These are phyloP conservation scores for Xylaria sp. DNA, from an alignment of 2,329 filamentous ascomycete genomes.

Conservation along the genomic window DNA sequence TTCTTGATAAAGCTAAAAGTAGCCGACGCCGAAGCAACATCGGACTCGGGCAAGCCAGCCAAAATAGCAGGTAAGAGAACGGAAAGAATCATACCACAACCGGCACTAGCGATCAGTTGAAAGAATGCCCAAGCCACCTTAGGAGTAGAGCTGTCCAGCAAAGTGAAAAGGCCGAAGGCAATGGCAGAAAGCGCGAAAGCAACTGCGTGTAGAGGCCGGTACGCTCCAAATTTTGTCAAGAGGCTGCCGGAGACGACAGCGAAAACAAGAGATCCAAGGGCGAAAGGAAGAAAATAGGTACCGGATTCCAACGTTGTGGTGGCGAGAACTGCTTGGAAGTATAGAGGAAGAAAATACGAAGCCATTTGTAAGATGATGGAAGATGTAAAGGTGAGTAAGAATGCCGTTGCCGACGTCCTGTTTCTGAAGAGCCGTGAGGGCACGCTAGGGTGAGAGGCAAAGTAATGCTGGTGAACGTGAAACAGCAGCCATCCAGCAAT, in stretches of 20 bases:
- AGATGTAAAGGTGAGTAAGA: slow-evolving; percentile 52
- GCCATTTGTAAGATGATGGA: slow-evolving; percentile 43
- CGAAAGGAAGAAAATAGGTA: slow-evolving; percentile 48
- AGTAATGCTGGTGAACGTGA: slow-evolving; percentile 44
- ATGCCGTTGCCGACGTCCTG: slow-evolving; percentile 50
- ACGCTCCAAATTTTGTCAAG: slow-evolving; percentile 51
- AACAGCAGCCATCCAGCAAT: not conserved
- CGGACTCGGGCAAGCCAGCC: slow-evolving; percentile 46
- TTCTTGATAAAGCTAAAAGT: slow-evolving; percentile 49
- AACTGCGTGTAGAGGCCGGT: slow-evolving; percentile 47
- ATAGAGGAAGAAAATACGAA: slow-evolving; percentile 55
- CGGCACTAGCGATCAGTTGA: slow-evolving; percentile 46
- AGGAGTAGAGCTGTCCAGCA: slow-evolving; percentile 46
- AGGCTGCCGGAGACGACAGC: slow-evolving; percentile 49
- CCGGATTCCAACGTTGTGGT: slow-evolving; percentile 38
- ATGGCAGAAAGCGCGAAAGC: slow-evolving; percentile 47
- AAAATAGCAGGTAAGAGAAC: slow-evolving; percentile 46
- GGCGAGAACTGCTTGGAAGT: slow-evolving; percentile 54
- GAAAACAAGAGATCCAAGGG: slow-evolving; percentile 42
- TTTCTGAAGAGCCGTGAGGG: slow-evolving; percentile 48
- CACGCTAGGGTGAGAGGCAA: slow-evolving; percentile 42
- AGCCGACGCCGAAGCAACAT: slow-evolving; percentile 45
- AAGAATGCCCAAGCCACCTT: slow-evolving; percentile 45
- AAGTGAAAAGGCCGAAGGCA: slow-evolving; percentile 46
- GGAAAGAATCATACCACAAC: slow-evolving; percentile 44